Percentiles rank a stretch among this genome's conserved stretches.
phyloP scores from a whole-genome alignment of 2,329 filamentous ascomycete species.

The Beauveria sp. region DNA sequence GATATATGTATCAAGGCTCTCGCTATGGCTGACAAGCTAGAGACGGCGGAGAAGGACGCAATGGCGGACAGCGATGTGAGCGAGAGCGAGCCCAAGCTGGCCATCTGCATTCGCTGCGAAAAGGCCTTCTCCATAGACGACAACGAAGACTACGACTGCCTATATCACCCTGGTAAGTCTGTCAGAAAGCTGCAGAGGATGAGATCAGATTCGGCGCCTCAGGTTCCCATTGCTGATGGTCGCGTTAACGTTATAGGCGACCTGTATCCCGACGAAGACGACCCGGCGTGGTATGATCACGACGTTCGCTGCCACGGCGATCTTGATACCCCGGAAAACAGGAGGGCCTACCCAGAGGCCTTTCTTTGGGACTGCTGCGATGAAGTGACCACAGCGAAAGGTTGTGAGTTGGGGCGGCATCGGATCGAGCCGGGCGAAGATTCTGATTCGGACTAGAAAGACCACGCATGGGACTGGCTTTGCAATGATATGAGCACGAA shows the following conservation, averaged over 20 bases:
- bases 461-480: too few relatives aligned
- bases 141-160: not conserved
- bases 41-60: not conserved
- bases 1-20: not conserved
- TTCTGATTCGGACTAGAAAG: not conserved
- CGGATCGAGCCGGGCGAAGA: not conserved
- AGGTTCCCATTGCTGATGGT: too few relatives aligned
- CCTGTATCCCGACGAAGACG: not conserved
- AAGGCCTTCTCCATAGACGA: not conserved
- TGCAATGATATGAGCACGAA: too few relatives aligned
- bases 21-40: not conserved
- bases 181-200: too few relatives aligned
- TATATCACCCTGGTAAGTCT: not conserved
- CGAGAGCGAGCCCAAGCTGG: not conserved
- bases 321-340: not conserved
- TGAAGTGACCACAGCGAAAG: not conserved
- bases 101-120: not conserved
- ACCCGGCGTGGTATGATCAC: not conserved
- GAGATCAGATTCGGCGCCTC: too few relatives aligned
- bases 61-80: not conserved
- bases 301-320: not conserved
- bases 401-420: not conserved
- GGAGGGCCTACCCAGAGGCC: not conserved
- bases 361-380: not conserved
- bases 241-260: too few relatives aligned